These are phyloP conservation scores for Sutorius eximius DNA, from an alignment of 1,284 basidiomycete species.

Conservation along the genomic window DNA sequence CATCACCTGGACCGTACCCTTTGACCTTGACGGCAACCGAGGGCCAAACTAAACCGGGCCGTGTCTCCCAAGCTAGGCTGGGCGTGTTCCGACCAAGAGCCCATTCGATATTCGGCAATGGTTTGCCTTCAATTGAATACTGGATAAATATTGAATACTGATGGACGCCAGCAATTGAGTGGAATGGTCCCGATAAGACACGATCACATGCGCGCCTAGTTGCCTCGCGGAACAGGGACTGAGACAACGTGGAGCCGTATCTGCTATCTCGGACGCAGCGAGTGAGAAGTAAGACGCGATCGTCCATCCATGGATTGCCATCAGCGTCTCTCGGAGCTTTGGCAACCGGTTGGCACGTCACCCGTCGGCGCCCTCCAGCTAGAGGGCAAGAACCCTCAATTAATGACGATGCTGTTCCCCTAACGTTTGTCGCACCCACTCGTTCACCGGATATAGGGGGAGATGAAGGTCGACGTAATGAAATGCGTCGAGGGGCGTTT, in stretches of 20 bases:
- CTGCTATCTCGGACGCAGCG: not conserved
- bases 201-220: not conserved
- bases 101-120: not conserved
- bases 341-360: not conserved
- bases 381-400: too few species aligned
- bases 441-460: not conserved
- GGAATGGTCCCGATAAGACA: not conserved
- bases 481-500: too few species aligned
- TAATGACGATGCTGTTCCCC: not conserved
- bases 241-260: constrained; percentile 2
- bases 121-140: not conserved
- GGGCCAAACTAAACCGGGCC: not conserved
- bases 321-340: not conserved
- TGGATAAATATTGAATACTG: too few species aligned
- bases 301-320: not conserved
- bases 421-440: not conserved
- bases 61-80: too few species aligned
- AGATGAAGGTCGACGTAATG: too few species aligned
- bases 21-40: not conserved
- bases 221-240: constrained; percentile 6
- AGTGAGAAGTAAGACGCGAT: not conserved
- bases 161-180: not conserved
- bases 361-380: not conserved
- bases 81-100: not conserved
- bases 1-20: not conserved